phyloP scores from a whole-genome alignment of 2,329 filamentous ascomycete species.

The Colletotrichum chlorophyti region DNA sequence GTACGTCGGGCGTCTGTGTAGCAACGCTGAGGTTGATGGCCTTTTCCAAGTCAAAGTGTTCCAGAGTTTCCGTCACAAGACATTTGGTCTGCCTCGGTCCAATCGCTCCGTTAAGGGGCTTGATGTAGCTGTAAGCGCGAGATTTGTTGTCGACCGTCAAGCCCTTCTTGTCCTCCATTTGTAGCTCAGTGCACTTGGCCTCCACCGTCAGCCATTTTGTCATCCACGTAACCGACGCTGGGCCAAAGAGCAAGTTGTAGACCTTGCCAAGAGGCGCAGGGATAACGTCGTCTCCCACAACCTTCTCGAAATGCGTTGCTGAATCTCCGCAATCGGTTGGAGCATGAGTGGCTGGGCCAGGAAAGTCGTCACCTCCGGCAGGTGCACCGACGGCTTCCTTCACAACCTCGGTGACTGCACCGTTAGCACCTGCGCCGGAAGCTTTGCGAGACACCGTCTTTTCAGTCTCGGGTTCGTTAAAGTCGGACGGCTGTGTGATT shows the following conservation, averaged over 20 bases:
- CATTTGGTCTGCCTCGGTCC: conserved; percentile 96
- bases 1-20: conserved; percentile 93
- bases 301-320: conserved; percentile 81
- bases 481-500: conserved; percentile 45
- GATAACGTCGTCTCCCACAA: conserved; percentile 85
- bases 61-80: conserved; percentile 84
- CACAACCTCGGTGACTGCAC: conserved; percentile 53
- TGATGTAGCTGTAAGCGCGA: conserved; percentile 86
- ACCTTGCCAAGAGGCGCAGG: conserved; percentile 90
- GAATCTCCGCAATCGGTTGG: conserved; percentile 87
- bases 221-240: conserved; percentile 81
- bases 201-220: conserved; percentile 84
- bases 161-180: conserved; percentile 84
- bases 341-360: conserved; percentile 80
- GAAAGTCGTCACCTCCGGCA: conserved; percentile 69
- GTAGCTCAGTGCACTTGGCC: conserved; percentile 88
- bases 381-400: conserved; percentile 54
- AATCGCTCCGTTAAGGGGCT: conserved; percentile 82
- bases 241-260: conserved; percentile 87
- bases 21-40: conserved; percentile 81
- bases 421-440: conserved; percentile 64
- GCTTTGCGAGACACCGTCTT: conserved; percentile 74
- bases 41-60: conserved; percentile 86
- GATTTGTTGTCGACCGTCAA: conserved; percentile 76
- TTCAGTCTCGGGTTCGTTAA: conserved; percentile 60